These are phyloP conservation scores for Raddia guianensis DNA, from an alignment of 176 grass and related monocot genomes.

Conservation along the genomic window DNA sequence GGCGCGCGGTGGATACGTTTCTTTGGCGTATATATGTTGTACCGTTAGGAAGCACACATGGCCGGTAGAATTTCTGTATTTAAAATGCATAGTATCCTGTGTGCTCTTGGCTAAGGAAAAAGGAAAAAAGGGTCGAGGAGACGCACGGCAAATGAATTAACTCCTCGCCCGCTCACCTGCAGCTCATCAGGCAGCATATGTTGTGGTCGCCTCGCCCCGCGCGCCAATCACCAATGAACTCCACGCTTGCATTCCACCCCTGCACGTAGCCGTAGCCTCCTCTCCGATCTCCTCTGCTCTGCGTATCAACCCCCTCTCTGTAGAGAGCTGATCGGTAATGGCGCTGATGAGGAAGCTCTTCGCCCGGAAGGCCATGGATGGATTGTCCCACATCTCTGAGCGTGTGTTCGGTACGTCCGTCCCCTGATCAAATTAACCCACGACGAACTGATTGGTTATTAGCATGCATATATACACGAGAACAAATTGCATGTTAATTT, in stretches of 20 bases:
- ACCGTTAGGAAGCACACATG: too few species aligned
- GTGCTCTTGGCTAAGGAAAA: too few species aligned
- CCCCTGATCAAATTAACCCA: not conserved
- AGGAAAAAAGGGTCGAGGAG: not conserved
- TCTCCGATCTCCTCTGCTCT: not conserved
- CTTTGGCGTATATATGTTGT: too few species aligned
- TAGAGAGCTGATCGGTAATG: not conserved
- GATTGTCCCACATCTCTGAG: conserved; percentile 26
- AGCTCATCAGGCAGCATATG: not conserved
- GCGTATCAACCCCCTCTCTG: not conserved
- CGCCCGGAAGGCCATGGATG: conserved; percentile 35
- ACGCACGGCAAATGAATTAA: too few species aligned
- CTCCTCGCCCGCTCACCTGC: not conserved
- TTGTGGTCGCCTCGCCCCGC: not conserved
- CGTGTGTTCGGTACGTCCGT: conserved; percentile 22
- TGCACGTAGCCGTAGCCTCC: conserved; percentile 37
- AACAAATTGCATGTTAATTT: too few species aligned
- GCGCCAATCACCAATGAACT: not conserved
- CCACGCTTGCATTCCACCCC: conserved; percentile 6
- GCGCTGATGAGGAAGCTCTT: conserved; percentile 46
- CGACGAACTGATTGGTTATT: not conserved
- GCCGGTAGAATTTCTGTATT: too few species aligned
- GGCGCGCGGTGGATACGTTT: too few species aligned
- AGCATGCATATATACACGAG: not conserved
- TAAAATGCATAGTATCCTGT: too few species aligned